Percentiles rank a stretch among this genome's conserved stretches.
phyloP scores from a whole-genome alignment of 2,329 filamentous ascomycete species.

The Raffaelea ambrosiae region DNA sequence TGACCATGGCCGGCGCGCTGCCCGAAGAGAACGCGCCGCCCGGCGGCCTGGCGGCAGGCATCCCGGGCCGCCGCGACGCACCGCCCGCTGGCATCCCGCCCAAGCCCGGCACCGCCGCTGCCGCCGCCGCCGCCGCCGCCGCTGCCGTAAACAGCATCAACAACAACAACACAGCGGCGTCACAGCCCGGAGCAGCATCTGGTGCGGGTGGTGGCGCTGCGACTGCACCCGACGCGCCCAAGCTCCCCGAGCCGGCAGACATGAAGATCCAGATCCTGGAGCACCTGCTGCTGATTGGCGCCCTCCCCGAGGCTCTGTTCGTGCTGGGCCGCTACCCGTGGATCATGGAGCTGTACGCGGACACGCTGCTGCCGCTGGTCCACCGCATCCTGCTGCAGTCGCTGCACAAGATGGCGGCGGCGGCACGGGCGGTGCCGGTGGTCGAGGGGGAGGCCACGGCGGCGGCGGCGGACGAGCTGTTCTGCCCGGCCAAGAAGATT shows the following conservation, averaged over 20 bases:
- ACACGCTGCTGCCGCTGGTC: conserved; percentile 63
- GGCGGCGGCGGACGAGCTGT: background rate
- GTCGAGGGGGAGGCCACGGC: conserved; percentile 18
- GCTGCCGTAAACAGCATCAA: conserved; percentile 28
- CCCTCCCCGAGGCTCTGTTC: conserved; percentile 85
- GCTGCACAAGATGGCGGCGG: conserved; percentile 61
- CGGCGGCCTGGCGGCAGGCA: background rate
- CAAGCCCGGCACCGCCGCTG: background rate
- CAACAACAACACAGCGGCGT: conserved; percentile 5
- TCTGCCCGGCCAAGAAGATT: conserved; percentile 34
- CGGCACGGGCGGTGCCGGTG: conserved; percentile 29
- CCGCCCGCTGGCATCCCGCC: too few relatives aligned
- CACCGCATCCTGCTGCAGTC: conserved; percentile 81
- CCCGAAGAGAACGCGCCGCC: conserved; percentile 54
- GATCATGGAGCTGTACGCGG: conserved; percentile 77
- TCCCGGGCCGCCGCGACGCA: background rate
- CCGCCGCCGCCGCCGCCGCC: too few relatives aligned
- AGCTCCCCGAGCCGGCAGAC: conserved; percentile 64
- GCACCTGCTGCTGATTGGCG: conserved; percentile 81
- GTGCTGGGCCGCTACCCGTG: conserved; percentile 83
- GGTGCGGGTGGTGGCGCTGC: conserved; percentile 24
- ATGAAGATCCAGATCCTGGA: conserved; percentile 82
- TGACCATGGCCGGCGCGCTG: conserved; percentile 79
- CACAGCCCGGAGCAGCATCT: background rate
- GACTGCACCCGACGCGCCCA: conserved; percentile 33